These are phyloP conservation scores for Botrytis tulipae DNA, from an alignment of 2,329 filamentous ascomycete genomes.

Conservation along the genomic window DNA sequence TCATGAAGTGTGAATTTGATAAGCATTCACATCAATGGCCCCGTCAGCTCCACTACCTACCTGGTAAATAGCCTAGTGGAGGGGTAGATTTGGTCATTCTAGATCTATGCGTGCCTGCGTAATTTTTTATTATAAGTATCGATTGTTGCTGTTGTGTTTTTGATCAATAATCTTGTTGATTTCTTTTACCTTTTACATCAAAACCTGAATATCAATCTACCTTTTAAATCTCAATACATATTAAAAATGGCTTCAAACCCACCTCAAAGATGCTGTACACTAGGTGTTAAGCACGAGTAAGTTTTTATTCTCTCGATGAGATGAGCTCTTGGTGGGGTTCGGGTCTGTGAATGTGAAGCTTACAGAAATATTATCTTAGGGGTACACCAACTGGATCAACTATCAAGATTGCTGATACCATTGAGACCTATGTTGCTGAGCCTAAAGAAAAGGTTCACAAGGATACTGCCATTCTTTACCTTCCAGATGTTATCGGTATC, in stretches of 20 bases:
- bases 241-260: slow-evolving; percentile 38
- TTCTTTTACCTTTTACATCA: neutral
- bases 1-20: neutral
- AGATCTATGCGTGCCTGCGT: neutral
- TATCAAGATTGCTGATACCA: slow-evolving; percentile 34
- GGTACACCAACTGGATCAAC: slow-evolving; percentile 35
- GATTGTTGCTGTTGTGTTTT: neutral
- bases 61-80: neutral
- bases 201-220: neutral
- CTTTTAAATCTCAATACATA: neutral
- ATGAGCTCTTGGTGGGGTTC: slow-evolving; percentile 2
- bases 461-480: slow-evolving; percentile 37
- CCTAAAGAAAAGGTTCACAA: slow-evolving; percentile 34
- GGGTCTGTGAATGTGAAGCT: neutral
- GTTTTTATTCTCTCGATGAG: slow-evolving; percentile 13
- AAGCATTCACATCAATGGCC: neutral
- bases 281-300: slow-evolving; percentile 39
- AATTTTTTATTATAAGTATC: neutral
- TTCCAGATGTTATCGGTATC: slow-evolving; percentile 39
- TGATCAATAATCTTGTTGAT: neutral
- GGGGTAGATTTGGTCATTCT: neutral
- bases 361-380: slow-evolving; percentile 21
- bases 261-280: slow-evolving; percentile 38
- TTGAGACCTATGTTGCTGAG: slow-evolving; percentile 38
- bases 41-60: neutral